Evolutionary conservation across 805 yeast species (phyloP), one percentile per base, ranked within the genome.

Genomic region (Yamadazyma akitaensis): DNA sequence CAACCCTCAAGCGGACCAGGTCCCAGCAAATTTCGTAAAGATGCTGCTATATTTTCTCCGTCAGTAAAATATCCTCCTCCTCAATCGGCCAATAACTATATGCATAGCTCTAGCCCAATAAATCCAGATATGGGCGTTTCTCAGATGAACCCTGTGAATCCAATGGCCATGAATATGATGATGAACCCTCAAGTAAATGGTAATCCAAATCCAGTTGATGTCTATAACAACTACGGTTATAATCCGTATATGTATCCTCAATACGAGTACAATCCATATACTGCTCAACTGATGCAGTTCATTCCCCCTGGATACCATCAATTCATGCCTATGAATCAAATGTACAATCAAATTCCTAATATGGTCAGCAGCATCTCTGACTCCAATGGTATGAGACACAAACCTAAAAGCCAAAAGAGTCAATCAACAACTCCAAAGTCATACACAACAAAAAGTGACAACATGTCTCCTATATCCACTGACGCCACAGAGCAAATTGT

Each of bases 1-100:
- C 53, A 64, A 44, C 59, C 60, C 40, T 52, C 64, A 35, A 51
- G 62, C 17, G 48, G 45, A 18, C 48, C 64, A 35, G 69, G 70
- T 8, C 62, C 70, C 43, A 58, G 58, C 50, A 65, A 70, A 43
- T 68, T 68, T 55, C 69, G 72, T 54, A 63, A 65, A 34, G 72
- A 67, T 56, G 72, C 70, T 14, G 67, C 69, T 46, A 62, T 64
- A 37, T 68, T 68, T 46, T 59, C 64, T 17, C 73, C 73, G 10
- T 11, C 32, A n/a, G 55, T 60, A 25, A 47, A 49, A 32, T 55
- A 53, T 31, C 53, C 46, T 37, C 55, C 55, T 33, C 55, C 54
- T 12, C 37, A 42, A 24, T 35, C 40, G 16, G 19, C 35, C 11
- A 24, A 31, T n/a, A 47, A 21, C 39, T 42, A 47, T 39, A 36